Evolutionary conservation across 345 rosid genomes (phyloP).

Genomic region (Citrus trifoliata): DNA sequence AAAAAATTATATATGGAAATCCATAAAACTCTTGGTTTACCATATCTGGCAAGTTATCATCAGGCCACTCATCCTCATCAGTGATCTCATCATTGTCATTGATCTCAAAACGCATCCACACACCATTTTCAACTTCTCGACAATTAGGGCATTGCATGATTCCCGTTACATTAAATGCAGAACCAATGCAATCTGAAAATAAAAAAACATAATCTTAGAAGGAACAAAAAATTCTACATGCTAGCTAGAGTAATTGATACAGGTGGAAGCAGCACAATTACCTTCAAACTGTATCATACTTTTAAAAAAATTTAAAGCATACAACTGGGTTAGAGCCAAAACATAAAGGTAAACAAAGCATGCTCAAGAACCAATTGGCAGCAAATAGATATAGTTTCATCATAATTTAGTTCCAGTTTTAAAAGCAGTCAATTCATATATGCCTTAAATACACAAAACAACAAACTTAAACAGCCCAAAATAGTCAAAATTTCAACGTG

Average conservation of each 20-base stretch:
- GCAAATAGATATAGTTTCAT: background rate
- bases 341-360: background rate
- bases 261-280: background rate
- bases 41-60: background rate
- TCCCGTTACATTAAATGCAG: conserved; percentile 22
- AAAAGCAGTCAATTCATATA: background rate
- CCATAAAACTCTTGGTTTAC: background rate
- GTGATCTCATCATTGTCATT: background rate
- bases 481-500: background rate
- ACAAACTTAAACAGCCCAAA: background rate
- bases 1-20: background rate
- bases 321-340: background rate
- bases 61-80: background rate
- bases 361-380: background rate
- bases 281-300: background rate
- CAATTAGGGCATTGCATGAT: conserved; percentile 34
- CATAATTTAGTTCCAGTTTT: background rate
- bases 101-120: conserved; percentile 16
- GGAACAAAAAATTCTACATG: background rate
- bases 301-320: background rate
- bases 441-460: background rate
- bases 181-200: conserved; percentile 31
- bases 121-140: conserved; percentile 22
- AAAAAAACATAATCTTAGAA: background rate
- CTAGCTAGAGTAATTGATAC: background rate